Base-by-base conservation (phyloP, 306 rosid genomes). In the Cyclanthera cordifolia region DNA sequence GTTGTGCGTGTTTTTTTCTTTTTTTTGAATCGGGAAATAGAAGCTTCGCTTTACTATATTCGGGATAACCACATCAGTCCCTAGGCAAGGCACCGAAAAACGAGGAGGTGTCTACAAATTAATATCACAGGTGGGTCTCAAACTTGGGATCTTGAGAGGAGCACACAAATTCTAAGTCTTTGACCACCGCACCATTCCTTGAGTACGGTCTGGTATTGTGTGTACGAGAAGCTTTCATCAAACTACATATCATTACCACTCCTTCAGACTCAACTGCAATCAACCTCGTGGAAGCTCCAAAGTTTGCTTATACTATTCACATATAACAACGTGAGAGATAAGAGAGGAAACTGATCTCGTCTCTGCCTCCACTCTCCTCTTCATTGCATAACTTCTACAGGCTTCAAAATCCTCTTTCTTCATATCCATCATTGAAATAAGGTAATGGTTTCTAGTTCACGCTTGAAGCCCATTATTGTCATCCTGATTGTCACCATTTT, bases 331-430 rank as follows among this genome's bases (percentile, higher is more conserved):
- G 27, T n/a, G 19, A 15, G 3, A 59, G 67, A 59, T 32, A 24
- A 27, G 57, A 20, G 63, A 56, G 4, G 63, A 27, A 56, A 7
- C 12, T 56, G 30, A 15, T 25, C 63, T 25, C 61, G 2, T 37
- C 3, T 54, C 25, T 55, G 2, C 19, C 0, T 71, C 81, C 0
- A n/a, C 89, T 0, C 86, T 0, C 59, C 86, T 0, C 72, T 0
- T 84, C 87, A 4, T 76, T 53, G 79, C 90, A 46, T 86, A 85
- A 34, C 49, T 86, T 48, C 90, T 90, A 57, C 83, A 76, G 57
- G 85, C 78, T 77, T 70, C 84, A 6, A 81, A 39, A 61, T 61
- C 30, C 12, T 39, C 24, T 19, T 19, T 3, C 69, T 17, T 37
- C 28, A 19, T 61, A 56, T 20, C 19, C 25, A 19, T 17, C 4